A percentile compares a stretch with the other conserved stretches of the same genome.
These are phyloP conservation scores for Vanrija humicola DNA, from an alignment of 1,284 basidiomycete species.

Conservation along the genomic window DNA sequence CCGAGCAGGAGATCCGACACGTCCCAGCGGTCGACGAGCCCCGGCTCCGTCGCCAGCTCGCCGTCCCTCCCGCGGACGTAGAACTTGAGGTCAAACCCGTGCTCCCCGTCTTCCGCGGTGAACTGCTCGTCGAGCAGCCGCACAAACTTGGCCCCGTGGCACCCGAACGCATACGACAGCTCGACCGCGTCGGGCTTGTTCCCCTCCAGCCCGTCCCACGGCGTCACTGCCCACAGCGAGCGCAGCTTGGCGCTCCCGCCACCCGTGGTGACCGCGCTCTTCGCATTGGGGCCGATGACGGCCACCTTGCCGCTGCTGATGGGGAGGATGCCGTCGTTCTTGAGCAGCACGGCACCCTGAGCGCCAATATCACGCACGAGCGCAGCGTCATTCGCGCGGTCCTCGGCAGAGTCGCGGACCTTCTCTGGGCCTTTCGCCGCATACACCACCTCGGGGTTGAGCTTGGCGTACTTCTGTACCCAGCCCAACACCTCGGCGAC, in stretches of 20 bases:
- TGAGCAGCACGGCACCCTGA: constrained; percentile 61
- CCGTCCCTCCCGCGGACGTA: constrained; percentile 19
- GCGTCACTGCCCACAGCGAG: constrained; percentile 54
- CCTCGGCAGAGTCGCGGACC: constrained; percentile 15
- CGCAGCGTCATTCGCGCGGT: constrained; percentile 15
- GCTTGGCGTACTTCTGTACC: constrained; percentile 17
- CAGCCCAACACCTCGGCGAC: constrained; percentile 35
- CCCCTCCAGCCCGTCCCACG: constrained; percentile 55
- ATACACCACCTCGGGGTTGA: constrained; percentile 22
- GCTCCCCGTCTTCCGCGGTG: constrained; percentile 20
- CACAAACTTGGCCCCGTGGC: constrained; percentile 20
- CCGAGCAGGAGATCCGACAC: constrained; percentile 25
- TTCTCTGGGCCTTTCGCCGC: constrained; percentile 12
- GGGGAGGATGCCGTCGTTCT: constrained; percentile 52
- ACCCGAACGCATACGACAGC: constrained; percentile 51
- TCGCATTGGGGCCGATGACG: constrained; percentile 59
- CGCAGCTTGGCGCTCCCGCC: constrained; percentile 57
- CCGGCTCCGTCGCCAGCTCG: constrained; percentile 8
- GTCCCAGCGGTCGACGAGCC: constrained; percentile 14
- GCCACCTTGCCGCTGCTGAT: constrained; percentile 49
- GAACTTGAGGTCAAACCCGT: constrained; percentile 25
- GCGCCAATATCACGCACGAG: constrained; percentile 20
- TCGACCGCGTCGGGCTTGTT: constrained; percentile 44
- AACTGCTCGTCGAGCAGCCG: constrained; percentile 22
- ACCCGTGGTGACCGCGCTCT: constrained; percentile 55